Evolutionary conservation across 495 filamentous ascomycete genomes (phyloP).

Genomic region (Pseudoneurospora amorphoporcata): DNA sequence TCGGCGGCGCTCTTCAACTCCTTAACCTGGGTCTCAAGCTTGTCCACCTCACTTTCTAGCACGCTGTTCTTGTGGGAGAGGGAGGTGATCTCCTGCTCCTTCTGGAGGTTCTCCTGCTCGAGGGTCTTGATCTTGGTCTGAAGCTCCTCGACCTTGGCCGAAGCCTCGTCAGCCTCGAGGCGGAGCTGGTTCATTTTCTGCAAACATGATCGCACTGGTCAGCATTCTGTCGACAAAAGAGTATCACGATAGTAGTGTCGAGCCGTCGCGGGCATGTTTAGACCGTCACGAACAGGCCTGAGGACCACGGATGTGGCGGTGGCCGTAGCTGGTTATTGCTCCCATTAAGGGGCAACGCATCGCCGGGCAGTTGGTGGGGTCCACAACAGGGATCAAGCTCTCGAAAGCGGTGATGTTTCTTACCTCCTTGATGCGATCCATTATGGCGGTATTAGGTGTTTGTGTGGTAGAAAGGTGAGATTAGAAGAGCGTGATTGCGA

Average conservation of each 20-base stretch:
- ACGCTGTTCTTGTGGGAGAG: constrained; percentile 83
- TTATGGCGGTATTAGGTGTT: constrained; percentile 22
- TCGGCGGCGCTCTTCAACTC: constrained; percentile 69
- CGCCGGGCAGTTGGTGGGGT: constrained; percentile 31
- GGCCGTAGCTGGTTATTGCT: neutral
- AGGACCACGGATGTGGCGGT: constrained; percentile 2
- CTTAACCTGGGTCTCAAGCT: constrained; percentile 66
- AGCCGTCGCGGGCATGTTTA: neutral
- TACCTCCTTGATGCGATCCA: constrained; percentile 78
- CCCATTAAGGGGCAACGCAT: constrained; percentile 5
- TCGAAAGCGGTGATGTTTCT: constrained; percentile 28
- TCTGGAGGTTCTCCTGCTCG: constrained; percentile 88
- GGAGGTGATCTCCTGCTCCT: constrained; percentile 96
- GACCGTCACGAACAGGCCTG: neutral
- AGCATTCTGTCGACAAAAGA: constrained; percentile 4
- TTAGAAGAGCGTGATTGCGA: constrained; percentile 4
- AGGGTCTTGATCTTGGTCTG: constrained; percentile 75
- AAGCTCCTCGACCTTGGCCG: constrained; percentile 74
- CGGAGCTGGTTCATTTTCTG: constrained; percentile 93
- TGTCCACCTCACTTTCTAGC: constrained; percentile 84
- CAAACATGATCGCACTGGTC: constrained; percentile 9
- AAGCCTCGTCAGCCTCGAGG: constrained; percentile 75
- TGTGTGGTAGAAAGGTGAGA: constrained; percentile 2
- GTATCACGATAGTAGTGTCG: neutral
- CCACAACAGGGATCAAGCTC: constrained; percentile 21